These are phyloP conservation scores for Aureobasidium sp. DNA, from an alignment of 2,329 filamentous ascomycete species.

Conservation along the genomic window DNA sequence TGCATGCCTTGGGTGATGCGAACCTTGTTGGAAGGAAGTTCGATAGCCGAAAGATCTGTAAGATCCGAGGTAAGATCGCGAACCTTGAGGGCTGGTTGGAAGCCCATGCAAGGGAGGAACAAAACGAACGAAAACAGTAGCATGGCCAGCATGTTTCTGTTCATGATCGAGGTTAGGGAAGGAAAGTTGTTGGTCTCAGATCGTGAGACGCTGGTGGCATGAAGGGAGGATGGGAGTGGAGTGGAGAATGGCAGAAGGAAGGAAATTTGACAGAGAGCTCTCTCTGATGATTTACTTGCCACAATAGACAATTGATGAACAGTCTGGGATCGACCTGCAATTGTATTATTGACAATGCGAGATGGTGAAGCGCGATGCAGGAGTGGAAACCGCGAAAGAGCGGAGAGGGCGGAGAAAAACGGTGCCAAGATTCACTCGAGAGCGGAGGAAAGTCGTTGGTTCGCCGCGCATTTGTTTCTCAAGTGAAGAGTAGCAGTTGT, in stretches of 20 bases:
- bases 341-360: constrained; percentile 3
- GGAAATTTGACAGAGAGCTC: background rate
- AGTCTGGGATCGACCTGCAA: background rate
- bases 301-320: constrained; percentile 9
- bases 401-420: background rate
- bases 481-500: background rate
- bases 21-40: constrained; percentile 18
- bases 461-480: constrained; percentile 11
- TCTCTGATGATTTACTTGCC: background rate
- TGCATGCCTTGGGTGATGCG: constrained; percentile 19
- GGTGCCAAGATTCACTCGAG: constrained; percentile 10
- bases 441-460: constrained; percentile 5
- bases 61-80: background rate
- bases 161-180: constrained; percentile 7
- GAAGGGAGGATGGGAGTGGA: background rate
- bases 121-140: background rate
- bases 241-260: background rate
- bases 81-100: constrained; percentile 21
- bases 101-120: constrained; percentile 12
- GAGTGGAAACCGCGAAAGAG: background rate
- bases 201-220: background rate
- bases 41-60: background rate
- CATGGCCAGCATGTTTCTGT: constrained; percentile 11
- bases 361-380: background rate
- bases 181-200: constrained; percentile 10